Base-by-base conservation (phyloP, 1,284 basidiomycete genomes). In the Ganoderma lucidum region DNA sequence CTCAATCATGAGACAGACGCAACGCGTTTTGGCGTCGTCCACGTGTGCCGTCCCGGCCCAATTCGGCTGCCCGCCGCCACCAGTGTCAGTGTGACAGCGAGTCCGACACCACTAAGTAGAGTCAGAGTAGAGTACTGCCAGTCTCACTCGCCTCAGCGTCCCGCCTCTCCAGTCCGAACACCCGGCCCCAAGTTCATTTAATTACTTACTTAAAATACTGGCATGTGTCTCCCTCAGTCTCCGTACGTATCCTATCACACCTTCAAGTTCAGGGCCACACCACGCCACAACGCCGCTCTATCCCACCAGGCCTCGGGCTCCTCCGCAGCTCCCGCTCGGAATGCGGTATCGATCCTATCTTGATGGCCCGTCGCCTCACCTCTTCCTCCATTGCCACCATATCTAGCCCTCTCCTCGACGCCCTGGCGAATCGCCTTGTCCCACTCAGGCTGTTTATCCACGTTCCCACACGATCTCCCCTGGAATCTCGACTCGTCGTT, bases 31-130 rank as follows among this genome's bases (percentile, higher is more conserved):
- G 66, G 68, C 70, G 65, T 66, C 71, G 72, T 53, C 70, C 78
- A 78, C 77, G 78, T 78, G 78, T 73, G 67, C 72, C 67, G 59
- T 69, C 8, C 58, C 67, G 62, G 6, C 23, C 44, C 28, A 32
- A 10, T 41, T 44, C 62, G 45, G 45, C 60, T 17, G 37, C 35
- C 51, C 58, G 62, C 60, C 62, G 37, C 23, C 66, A 28, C 28
- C 62, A 44, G 39, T 64, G 37, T 53, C 28, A 28, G 10, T 23
- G 23, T 23, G 23, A 23, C 23, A 23, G 23, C 23, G 23, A 23
- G 23, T 23, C 23, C 23, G 23, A 23, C 23, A 23, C 23, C 23
- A 23, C 23, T 23, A 23, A 23, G 23, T 23, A 23, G 23, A 23
- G 23, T 23, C 23, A 0, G 1, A 23, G 23, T 23, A 23, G 23